phyloP scores from a whole-genome alignment of 495 filamentous ascomycete species.

The Hyaloscypha bicolor region DNA sequence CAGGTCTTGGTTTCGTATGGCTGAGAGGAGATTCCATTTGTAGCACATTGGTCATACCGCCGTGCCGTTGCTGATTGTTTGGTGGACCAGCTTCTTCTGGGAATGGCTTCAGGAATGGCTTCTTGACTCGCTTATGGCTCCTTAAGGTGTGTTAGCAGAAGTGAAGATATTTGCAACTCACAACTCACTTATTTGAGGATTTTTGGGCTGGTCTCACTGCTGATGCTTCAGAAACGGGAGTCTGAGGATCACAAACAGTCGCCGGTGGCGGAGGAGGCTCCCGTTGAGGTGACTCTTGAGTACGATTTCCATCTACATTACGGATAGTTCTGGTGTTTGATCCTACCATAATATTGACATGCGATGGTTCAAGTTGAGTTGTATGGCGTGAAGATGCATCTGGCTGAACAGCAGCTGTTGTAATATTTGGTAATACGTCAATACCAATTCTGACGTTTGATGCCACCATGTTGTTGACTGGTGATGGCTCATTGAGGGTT shows the following conservation, averaged over 20 bases:
- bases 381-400: not conserved
- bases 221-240: not conserved
- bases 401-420: not conserved
- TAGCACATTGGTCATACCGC: not conserved
- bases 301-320: not conserved
- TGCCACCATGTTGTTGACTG: not conserved
- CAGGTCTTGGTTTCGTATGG: not conserved
- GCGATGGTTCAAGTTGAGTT: not conserved
- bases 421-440: not conserved
- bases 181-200: conserved; percentile 6
- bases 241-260: not conserved
- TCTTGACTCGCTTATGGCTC: not conserved
- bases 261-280: not conserved
- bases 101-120: not conserved
- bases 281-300: not conserved
- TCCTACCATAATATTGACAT: not conserved
- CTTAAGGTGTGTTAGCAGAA: not conserved
- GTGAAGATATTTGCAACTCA: not conserved
- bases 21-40: not conserved
- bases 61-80: not conserved
- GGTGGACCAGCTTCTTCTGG: not conserved
- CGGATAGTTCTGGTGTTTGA: not conserved
- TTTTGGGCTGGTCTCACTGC: not conserved
- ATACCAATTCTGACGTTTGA: not conserved
- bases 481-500: not conserved